Evolutionary conservation across 176 grass and related monocot genomes (phyloP).

Genomic region (Chrysopogon serrulatus): DNA sequence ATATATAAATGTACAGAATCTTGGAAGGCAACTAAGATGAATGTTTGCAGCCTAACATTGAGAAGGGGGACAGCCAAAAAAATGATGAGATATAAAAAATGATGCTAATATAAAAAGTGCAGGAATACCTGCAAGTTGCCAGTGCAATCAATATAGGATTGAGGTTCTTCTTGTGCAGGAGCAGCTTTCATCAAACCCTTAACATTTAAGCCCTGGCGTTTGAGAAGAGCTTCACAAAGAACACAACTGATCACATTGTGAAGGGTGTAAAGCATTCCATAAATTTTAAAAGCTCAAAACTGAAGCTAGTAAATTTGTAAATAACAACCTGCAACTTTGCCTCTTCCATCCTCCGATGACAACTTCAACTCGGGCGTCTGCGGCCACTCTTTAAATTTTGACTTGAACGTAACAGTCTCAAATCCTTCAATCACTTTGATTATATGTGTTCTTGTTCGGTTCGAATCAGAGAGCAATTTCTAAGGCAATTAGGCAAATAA

Average conservation of each 20-base stretch:
- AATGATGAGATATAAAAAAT: neutral
- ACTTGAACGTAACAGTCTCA: slow-evolving; percentile 77
- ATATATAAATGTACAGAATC: neutral
- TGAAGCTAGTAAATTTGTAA: slow-evolving; percentile 13
- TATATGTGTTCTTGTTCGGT: slow-evolving; percentile 53
- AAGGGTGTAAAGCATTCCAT: slow-evolving; percentile 4
- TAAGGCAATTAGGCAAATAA: slow-evolving; percentile 27
- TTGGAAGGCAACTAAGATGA: neutral
- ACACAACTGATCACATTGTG: neutral
- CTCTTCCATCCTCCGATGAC: slow-evolving; percentile 89
- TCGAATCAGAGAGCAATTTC: slow-evolving; percentile 63
- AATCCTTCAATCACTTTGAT: slow-evolving; percentile 90
- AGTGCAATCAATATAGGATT: slow-evolving; percentile 86
- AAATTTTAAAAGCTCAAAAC: neutral
- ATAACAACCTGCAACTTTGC: slow-evolving; percentile 94
- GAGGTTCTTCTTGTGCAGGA: slow-evolving; percentile 66
- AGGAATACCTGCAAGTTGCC: slow-evolving; percentile 80
- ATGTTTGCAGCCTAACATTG: neutral
- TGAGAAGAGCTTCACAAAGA: slow-evolving; percentile 77
- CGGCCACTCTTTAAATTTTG: slow-evolving; percentile 87
- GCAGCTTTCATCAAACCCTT: slow-evolving; percentile 85
- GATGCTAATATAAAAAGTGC: neutral
- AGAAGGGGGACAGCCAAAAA: neutral
- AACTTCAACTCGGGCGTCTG: slow-evolving; percentile 75
- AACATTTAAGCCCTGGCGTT: slow-evolving; percentile 92